Evolutionary conservation across 495 filamentous ascomycete genomes (phyloP).

Genomic region (Pseudevernia furfuracea): DNA sequence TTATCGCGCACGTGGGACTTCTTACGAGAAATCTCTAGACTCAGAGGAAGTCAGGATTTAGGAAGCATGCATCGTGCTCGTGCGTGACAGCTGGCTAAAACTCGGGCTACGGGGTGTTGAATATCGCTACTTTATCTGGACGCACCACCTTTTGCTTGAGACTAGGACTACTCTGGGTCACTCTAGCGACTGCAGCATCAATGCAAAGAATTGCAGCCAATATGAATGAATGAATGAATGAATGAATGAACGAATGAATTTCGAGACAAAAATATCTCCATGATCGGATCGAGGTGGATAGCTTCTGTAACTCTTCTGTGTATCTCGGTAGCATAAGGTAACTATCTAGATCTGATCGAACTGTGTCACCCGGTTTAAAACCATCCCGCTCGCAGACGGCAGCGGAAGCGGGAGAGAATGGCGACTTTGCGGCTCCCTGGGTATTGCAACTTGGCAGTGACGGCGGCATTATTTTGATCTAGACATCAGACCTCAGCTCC

Average conservation of each 20-base stretch:
- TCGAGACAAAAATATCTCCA: no score
- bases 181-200: background rate
- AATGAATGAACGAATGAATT: no score
- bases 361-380: constrained; percentile 9
- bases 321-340: background rate
- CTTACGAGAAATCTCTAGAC: no score
- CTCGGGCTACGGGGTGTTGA: background rate
- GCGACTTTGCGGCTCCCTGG: constrained; percentile 5
- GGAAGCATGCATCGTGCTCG: background rate
- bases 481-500: background rate
- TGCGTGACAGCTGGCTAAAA: background rate
- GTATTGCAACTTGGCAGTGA: background rate
- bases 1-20: constrained; percentile 4
- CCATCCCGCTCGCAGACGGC: constrained; percentile 12
- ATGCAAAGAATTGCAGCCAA: background rate
- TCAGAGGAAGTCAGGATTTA: no score
- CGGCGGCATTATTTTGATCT: no score
- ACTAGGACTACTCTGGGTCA: background rate
- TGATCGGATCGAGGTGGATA: no score
- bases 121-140: background rate
- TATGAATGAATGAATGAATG: background rate
- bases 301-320: no score
- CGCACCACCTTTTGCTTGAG: background rate
- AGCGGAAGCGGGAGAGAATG: constrained; percentile 15
- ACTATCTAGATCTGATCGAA: constrained; percentile 1